Evolutionary conservation across 177 flowering plant species (phyloP), one percentile per base, ranked within the genome.

Genomic region (Vitis hybrid): DNA sequence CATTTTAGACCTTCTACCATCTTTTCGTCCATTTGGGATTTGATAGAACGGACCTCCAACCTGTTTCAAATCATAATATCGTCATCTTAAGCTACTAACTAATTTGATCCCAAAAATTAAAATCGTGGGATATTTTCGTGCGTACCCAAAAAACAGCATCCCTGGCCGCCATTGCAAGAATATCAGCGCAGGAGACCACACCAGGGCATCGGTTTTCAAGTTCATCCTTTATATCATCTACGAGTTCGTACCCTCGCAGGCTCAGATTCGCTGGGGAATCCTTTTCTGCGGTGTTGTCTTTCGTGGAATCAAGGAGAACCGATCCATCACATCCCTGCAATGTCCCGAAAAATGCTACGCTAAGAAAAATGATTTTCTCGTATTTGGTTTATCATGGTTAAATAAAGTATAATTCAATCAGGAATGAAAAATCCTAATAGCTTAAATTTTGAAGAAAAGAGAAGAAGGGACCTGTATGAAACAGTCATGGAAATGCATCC

Each of bases 401-500:
- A 33, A 19, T 13, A 28, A 58, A 50, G 31, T 17, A 44, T 58
- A 57, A 38, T 33, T 10, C 54, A 33, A 6, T n/a, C 2, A 50
- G 20, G 28, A 3, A 68, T 44, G n/a, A 52, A 18, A 60, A 28
- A 11, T 19, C 31, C 31, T 28, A 24, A 28, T 28, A 4, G 31
- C 31, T 24, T 44, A 54, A 56, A 50, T 44, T 17, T 38, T n/a
- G 28, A 64, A 4, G 62, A 8, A 62, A 70, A 69, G 65, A 66
- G 59, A 53, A 20, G 60, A 24, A 66, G 28, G 14, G 24, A 94
- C 98, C 91, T 90, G 73, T 11, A 93, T 73, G 78, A 88, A 95
- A 68, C 97, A 95, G 22, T 95, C 98, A 75, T 93, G 99, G 79
- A 95, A 95, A 72, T 90, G 96, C 98, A 95, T 87, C 71, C 98